Evolutionary conservation across 1,284 basidiomycete genomes (phyloP).

Genomic region (Flammula alnicola): DNA sequence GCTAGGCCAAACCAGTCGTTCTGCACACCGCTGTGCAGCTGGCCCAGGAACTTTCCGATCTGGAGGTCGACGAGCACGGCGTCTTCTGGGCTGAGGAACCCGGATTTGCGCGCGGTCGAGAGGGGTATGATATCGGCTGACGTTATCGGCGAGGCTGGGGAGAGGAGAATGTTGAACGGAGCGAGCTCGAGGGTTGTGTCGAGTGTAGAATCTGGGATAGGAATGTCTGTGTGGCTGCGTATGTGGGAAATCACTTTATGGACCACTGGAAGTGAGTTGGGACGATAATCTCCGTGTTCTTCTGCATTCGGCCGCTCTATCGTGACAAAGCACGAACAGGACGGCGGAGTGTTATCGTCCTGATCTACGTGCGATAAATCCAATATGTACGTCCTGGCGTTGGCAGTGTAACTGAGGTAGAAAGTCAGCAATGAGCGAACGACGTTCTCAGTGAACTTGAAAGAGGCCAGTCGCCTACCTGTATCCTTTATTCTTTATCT

Average conservation of each 20-base stretch:
- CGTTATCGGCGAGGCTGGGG: slow-evolving; percentile 38
- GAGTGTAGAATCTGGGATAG: slow-evolving; percentile 42
- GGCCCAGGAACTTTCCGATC: slow-evolving; percentile 59
- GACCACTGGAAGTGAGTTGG: slow-evolving; percentile 39
- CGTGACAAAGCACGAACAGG: slow-evolving; percentile 39
- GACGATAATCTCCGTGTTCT: slow-evolving; percentile 20
- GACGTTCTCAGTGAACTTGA: not conserved
- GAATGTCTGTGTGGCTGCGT: slow-evolving; percentile 42
- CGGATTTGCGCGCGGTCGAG: slow-evolving; percentile 40
- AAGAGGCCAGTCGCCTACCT: slow-evolving; percentile 24
- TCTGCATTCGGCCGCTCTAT: slow-evolving; percentile 30
- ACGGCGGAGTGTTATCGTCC: not conserved
- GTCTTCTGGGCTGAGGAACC: slow-evolving; percentile 47
- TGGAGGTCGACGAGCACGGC: slow-evolving; percentile 55
- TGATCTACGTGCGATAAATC: slow-evolving; percentile 29
- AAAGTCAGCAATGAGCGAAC: not conserved
- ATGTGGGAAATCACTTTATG: slow-evolving; percentile 39
- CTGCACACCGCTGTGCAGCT: slow-evolving; percentile 63
- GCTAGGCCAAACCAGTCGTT: slow-evolving; percentile 76
- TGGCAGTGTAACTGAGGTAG: slow-evolving; percentile 32
- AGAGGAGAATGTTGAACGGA: slow-evolving; percentile 47
- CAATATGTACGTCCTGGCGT: slow-evolving; percentile 38
- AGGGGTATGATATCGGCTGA: slow-evolving; percentile 41
- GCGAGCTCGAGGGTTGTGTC: slow-evolving; percentile 41
- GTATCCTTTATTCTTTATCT: slow-evolving; percentile 33